Percentiles rank a stretch among this genome's conserved stretches.
phyloP scores from a whole-genome alignment of 805 yeast species.

The Pichia ethanolica region DNA sequence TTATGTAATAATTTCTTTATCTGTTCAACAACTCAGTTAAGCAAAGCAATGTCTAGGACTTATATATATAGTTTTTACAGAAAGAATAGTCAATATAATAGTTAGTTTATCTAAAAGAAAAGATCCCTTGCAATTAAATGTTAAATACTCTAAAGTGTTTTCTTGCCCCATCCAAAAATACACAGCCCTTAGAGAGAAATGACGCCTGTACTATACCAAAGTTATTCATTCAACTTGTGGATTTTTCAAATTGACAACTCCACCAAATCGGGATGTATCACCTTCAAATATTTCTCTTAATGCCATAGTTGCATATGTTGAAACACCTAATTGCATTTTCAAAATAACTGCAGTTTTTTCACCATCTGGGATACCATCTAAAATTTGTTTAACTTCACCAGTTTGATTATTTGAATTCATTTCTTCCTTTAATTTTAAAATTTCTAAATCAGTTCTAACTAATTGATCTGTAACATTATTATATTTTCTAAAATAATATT shows the following conservation, averaged over 20 bases:
- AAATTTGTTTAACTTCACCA: constrained; percentile 19
- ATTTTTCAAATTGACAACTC: constrained; percentile 18
- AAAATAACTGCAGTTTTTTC: constrained; percentile 62
- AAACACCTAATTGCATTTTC: constrained; percentile 69
- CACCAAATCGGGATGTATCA: constrained; percentile 41
- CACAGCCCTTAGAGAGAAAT: no score
- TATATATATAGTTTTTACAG: no score
- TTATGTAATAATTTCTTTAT: no score
- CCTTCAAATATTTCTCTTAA: constrained; percentile 81
- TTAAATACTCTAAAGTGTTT: no score
- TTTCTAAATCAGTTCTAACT: constrained; percentile 70
- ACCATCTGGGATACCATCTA: constrained; percentile 32
- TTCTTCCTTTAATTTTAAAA: constrained; percentile 30
- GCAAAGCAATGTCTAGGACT: no score
- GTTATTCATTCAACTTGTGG: not conserved
- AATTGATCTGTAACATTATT: constrained; percentile 59
- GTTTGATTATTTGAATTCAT: constrained; percentile 9
- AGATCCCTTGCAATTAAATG: no score
- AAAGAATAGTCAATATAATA: no score
- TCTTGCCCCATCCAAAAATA: no score
- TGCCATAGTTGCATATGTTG: constrained; percentile 97
- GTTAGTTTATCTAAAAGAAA: no score
- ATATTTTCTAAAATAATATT: constrained; percentile 58
- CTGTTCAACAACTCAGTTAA: no score
- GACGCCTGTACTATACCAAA: no score